Percentiles rank a stretch among this genome's conserved stretches.
These are phyloP conservation scores for Nemania sp. DNA, from an alignment of 2,329 filamentous ascomycete genomes.

Conservation along the genomic window DNA sequence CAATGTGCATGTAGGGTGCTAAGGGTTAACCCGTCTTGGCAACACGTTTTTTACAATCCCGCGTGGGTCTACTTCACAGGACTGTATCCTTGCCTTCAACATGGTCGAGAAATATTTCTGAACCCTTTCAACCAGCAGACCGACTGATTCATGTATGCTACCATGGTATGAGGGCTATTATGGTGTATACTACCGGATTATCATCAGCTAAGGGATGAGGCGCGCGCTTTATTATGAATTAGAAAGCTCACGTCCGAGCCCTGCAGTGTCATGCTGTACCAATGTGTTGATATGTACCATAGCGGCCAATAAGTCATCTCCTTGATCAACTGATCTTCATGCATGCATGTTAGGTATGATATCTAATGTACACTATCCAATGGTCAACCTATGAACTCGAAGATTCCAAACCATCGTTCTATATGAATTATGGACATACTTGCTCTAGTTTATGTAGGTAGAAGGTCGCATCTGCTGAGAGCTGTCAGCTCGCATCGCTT, in stretches of 20 bases:
- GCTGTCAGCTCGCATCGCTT: conserved; percentile 15
- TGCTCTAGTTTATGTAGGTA: background rate
- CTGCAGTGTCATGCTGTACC: too few species aligned
- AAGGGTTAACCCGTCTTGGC: conserved; percentile 24
- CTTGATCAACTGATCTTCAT: conserved; percentile 7
- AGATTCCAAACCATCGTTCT: conserved; percentile 3
- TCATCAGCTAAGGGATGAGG: too few species aligned
- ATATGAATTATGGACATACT: too few species aligned
- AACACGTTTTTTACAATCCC: conserved; percentile 23
- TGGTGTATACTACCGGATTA: too few species aligned
- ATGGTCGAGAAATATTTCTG: too few species aligned
- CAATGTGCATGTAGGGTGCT: background rate
- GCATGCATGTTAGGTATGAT: conserved; percentile 1
- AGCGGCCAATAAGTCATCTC: background rate
- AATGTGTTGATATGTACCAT: too few species aligned
- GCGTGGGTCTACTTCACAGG: conserved; percentile 16
- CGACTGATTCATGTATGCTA: too few species aligned
- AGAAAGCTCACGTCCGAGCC: too few species aligned
- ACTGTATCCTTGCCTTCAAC: too few species aligned
- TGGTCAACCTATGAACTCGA: background rate
- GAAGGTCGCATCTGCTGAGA: conserved; percentile 14
- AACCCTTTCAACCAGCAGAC: too few species aligned
- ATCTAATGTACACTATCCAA: conserved; percentile 8
- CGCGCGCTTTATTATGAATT: too few species aligned
- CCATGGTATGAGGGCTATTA: too few species aligned